A percentile compares a stretch with the other conserved stretches of the same genome.
Evolutionary conservation across 2,329 filamentous ascomycete species (phyloP).

Genomic region (Xylariales sp.): DNA sequence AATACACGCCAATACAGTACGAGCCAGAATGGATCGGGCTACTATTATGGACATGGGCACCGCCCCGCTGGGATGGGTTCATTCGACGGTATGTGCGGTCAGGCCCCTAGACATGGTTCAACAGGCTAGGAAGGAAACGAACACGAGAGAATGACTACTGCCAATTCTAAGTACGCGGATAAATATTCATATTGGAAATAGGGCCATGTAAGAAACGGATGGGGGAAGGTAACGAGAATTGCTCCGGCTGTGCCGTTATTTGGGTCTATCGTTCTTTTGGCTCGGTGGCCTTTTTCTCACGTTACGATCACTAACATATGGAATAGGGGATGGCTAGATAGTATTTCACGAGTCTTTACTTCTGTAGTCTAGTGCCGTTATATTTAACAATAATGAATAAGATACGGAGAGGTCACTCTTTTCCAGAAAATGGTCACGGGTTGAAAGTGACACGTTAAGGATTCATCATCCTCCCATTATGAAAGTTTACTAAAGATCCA

Average conservation of each 20-base stretch:
- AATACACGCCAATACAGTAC: conserved; percentile 17
- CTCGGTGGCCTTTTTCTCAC: not conserved
- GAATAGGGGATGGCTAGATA: not conserved
- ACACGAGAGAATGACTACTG: not conserved
- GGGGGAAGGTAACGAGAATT: not conserved
- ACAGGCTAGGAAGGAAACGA: not conserved
- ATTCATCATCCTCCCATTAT: too few species aligned
- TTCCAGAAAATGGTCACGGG: not conserved
- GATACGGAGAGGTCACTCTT: not conserved
- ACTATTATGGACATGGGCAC: conserved; percentile 20
- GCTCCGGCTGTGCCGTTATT: not conserved
- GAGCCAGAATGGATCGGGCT: conserved; percentile 1
- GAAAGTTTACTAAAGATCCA: too few species aligned
- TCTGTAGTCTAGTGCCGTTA: not conserved
- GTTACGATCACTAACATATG: conserved; percentile 2
- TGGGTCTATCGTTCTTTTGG: not conserved
- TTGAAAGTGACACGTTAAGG: too few species aligned
- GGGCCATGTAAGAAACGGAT: not conserved
- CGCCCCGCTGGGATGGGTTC: not conserved
- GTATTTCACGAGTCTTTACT: not conserved
- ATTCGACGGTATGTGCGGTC: conserved; percentile 5
- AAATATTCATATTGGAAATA: not conserved
- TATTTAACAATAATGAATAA: not conserved
- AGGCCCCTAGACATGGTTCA: not conserved
- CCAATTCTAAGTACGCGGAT: not conserved